phyloP scores from a whole-genome alignment of 202 grass and related monocot genomes.

The Schoenoplectus triqueter region DNA sequence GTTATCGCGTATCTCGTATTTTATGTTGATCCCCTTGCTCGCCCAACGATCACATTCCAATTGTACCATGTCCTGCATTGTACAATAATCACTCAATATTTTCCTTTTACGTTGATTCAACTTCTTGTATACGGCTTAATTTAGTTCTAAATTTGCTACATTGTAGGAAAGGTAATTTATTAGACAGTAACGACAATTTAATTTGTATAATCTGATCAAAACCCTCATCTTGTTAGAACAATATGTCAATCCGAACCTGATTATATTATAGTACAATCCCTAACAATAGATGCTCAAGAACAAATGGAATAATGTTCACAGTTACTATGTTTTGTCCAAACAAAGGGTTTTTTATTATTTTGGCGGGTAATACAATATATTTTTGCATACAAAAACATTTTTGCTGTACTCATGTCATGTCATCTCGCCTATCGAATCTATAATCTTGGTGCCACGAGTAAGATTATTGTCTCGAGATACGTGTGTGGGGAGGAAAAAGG shows the following conservation, averaged over 20 bases:
- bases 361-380: conserved; percentile 7
- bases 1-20: conserved; percentile 81
- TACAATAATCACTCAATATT: conserved; percentile 4
- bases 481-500: not conserved
- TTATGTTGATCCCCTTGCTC: conserved; percentile 77
- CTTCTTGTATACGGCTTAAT: not conserved
- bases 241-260: not conserved
- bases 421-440: not conserved
- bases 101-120: not conserved
- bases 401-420: not conserved
- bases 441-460: conserved; percentile 31
- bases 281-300: not conserved
- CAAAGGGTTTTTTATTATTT: not conserved
- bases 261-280: not conserved
- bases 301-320: not conserved
- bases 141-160: not conserved
- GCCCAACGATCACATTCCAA: conserved; percentile 63
- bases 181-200: not conserved
- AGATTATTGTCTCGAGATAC: conserved; percentile 16
- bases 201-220: not conserved
- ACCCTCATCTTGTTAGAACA: not conserved
- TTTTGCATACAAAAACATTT: not conserved
- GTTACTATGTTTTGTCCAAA: conserved; percentile 12
- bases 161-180: not conserved
- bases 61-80: conserved; percentile 64